A percentile compares a stretch with the other conserved stretches of the same genome.
These are phyloP conservation scores for Aspergillus tanneri DNA, from an alignment of 2,329 filamentous ascomycete genomes.

Conservation along the genomic window DNA sequence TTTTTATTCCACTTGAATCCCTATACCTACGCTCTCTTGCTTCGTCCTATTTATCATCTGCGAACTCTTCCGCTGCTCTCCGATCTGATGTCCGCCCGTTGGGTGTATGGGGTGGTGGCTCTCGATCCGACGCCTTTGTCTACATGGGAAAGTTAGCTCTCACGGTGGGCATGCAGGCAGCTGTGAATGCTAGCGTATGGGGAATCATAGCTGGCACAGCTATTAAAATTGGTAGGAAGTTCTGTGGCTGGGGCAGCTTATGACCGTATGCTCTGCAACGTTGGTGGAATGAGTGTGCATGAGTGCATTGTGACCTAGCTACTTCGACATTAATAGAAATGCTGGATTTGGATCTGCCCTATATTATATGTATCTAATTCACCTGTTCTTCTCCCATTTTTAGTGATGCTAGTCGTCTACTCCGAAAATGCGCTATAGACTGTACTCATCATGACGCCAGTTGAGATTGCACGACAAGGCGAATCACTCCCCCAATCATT, in stretches of 20 bases:
- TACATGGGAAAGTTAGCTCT: conserved; percentile 40
- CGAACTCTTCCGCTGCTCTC: conserved; percentile 22
- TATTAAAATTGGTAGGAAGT: conserved; percentile 40
- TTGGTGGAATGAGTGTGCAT: no score
- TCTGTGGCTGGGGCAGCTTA: conserved; percentile 41
- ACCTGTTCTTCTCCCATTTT: no score
- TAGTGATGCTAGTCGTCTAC: no score
- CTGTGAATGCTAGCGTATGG: conserved; percentile 40
- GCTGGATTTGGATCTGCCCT: no score
- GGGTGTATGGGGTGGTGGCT: conserved; percentile 36
- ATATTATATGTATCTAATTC: no score
- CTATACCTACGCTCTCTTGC: conserved; percentile 43
- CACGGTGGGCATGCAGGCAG: conserved; percentile 38
- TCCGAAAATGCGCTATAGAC: no score
- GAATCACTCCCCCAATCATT: no score
- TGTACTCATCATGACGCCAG: no score
- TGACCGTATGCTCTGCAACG: conserved; percentile 12
- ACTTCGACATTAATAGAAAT: no score
- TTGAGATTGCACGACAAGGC: no score
- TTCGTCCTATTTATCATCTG: conserved; percentile 35
- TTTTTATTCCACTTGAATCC: conserved; percentile 44
- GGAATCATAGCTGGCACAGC: conserved; percentile 38
- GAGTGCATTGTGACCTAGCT: no score
- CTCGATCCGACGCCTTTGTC: conserved; percentile 29
- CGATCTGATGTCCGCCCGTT: conserved; percentile 33